phyloP scores from a whole-genome alignment of 2,329 filamentous ascomycete genomes.

The Colletotrichum phormii region DNA sequence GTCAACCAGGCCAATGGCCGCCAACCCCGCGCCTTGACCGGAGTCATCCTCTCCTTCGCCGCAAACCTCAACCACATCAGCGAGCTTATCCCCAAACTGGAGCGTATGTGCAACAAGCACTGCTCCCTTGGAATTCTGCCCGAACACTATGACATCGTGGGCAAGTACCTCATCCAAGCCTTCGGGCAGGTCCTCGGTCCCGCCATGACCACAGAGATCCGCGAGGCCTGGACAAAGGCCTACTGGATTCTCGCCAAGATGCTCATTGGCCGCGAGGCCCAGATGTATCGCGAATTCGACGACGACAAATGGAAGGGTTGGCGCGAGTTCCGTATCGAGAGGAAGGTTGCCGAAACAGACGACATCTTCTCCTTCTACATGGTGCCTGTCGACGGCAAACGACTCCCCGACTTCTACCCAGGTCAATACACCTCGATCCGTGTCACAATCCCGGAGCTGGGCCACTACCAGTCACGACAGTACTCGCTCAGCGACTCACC shows the following conservation, averaged over 20 bases:
- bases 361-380: slow-evolving; percentile 80
- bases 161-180: slow-evolving; percentile 74
- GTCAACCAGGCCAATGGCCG: slow-evolving; percentile 41
- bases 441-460: slow-evolving; percentile 65
- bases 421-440: slow-evolving; percentile 80
- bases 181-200: slow-evolving; percentile 75
- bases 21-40: slow-evolving; percentile 41
- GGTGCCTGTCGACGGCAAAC: slow-evolving; percentile 68
- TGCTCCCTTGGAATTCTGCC: slow-evolving; percentile 75
- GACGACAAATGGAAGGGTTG: slow-evolving; percentile 69
- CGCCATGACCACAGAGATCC: slow-evolving; percentile 72
- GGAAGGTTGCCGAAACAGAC: slow-evolving; percentile 74
- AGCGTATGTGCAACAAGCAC: slow-evolving; percentile 77
- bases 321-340: slow-evolving; percentile 73
- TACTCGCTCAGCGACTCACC: slow-evolving; percentile 79
- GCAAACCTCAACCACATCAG: slow-evolving; percentile 74
- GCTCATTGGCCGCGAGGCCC: slow-evolving; percentile 74
- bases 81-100: slow-evolving; percentile 64
- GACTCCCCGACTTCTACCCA: slow-evolving; percentile 73
- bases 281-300: slow-evolving; percentile 71
- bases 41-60: slow-evolving; percentile 74
- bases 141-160: slow-evolving; percentile 78
- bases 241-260: slow-evolving; percentile 81
- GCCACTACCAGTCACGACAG: slow-evolving; percentile 74
- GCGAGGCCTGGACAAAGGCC: slow-evolving; percentile 76